Evolutionary conservation across 2,329 filamentous ascomycete species (phyloP).

Genomic region (Fusarium nodosum): DNA sequence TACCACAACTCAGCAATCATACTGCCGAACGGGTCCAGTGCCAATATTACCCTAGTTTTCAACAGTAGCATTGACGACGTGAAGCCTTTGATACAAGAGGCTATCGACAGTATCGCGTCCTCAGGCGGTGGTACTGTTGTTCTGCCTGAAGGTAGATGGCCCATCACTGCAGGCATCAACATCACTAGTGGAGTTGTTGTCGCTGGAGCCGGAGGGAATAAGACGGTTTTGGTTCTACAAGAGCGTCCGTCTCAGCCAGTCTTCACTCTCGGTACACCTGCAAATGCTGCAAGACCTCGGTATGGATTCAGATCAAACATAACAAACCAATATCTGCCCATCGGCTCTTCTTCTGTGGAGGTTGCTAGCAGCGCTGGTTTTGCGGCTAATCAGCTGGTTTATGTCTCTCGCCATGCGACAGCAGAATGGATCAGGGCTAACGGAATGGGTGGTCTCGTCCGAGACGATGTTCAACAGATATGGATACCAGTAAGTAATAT

Average conservation of each 20-base stretch:
- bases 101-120: conserved; percentile 25
- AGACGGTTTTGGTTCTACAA: conserved; percentile 17
- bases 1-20: conserved; percentile 39
- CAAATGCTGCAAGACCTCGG: neutral
- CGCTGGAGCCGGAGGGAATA: neutral
- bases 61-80: conserved; percentile 16
- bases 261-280: conserved; percentile 29
- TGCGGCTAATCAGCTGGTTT: conserved; percentile 28
- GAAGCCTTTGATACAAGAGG: conserved; percentile 26
- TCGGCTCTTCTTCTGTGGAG: conserved; percentile 23
- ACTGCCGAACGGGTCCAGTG: conserved; percentile 3
- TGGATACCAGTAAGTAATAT: conserved; percentile 34
- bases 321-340: conserved; percentile 36
- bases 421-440: conserved; percentile 34
- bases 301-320: conserved; percentile 28
- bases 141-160: conserved; percentile 25
- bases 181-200: conserved; percentile 22
- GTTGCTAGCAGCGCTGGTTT: conserved; percentile 12
- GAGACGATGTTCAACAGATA: conserved; percentile 29
- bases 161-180: conserved; percentile 24
- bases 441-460: conserved; percentile 34
- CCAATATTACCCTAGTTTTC: conserved; percentile 2
- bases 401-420: conserved; percentile 26
- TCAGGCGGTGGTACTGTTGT: conserved; percentile 35
- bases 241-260: conserved; percentile 16